Evolutionary conservation across 1,284 basidiomycete species (phyloP).

Genomic region (Apiotrichum akiyoshidainum): DNA sequence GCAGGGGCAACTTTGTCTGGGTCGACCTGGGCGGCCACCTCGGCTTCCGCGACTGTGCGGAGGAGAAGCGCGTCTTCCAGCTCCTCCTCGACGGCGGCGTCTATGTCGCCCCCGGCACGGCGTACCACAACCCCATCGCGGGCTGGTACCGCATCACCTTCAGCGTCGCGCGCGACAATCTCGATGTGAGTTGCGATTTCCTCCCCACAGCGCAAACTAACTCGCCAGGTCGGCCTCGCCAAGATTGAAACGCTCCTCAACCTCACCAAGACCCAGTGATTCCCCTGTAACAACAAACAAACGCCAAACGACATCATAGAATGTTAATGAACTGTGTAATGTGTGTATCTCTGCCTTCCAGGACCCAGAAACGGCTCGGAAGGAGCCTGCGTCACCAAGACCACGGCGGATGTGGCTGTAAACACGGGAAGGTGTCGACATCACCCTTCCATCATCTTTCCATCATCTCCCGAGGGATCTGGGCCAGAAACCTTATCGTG

Average conservation of each 20-base stretch:
- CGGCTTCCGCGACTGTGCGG: constrained; percentile 32
- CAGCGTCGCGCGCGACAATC: constrained; percentile 39
- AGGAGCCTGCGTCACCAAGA: too few relatives aligned
- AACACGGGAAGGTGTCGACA: too few relatives aligned
- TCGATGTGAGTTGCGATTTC: constrained; percentile 17
- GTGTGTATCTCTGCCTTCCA: too few relatives aligned
- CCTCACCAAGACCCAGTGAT: neutral
- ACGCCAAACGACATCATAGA: too few relatives aligned
- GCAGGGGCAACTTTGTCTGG: constrained; percentile 47
- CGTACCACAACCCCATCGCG: constrained; percentile 39
- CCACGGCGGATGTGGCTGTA: too few relatives aligned
- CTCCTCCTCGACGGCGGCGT: constrained; percentile 45
- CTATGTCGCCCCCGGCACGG: constrained; percentile 45
- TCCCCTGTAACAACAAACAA: too few relatives aligned
- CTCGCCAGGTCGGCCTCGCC: constrained; percentile 24
- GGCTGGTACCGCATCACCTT: constrained; percentile 48
- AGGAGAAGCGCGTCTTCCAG: constrained; percentile 48
- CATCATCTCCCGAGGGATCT: too few relatives aligned
- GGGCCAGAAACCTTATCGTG: too few relatives aligned
- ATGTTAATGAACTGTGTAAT: too few relatives aligned
- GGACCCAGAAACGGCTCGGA: too few relatives aligned
- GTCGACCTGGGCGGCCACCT: constrained; percentile 40
- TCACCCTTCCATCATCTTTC: too few relatives aligned
- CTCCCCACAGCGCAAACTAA: neutral
- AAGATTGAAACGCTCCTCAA: constrained; percentile 29